Evolutionary conservation across 2,329 filamentous ascomycete genomes (phyloP), one percentile per base, ranked within the genome.

Genomic region (Nakataea oryzae): DNA sequence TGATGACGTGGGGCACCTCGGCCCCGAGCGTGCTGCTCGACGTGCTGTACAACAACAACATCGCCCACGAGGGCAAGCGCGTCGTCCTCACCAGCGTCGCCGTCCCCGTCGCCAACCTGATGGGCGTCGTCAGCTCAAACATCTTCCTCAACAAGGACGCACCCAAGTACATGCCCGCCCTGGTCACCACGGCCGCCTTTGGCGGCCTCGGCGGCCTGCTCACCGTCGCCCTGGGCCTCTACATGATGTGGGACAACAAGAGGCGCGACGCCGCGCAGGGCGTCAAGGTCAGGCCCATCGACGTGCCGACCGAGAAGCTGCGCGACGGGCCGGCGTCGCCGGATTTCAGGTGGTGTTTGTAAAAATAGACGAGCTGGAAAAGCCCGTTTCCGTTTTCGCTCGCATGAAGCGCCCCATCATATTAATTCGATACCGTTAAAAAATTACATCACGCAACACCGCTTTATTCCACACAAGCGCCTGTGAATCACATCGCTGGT

Each of bases 1-100:
- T 92, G 86, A 91, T 92, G 87, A 88, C 85, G 9, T 91, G 88
- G 86, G 89, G 89, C 21, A 91, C 88, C 0, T 87, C 85, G 1
- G 88, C 89, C 0, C 89, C 90, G 0, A 89, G 85, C 0, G 88
- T 92, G 11, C 77, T 93, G 14, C 77, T 87, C 76, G 78, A 84
- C 62, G 30, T 77, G 71, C 62, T 68, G 86, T 92, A 91, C 75
- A 93, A 90, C 75, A 93, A 93, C 77, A 93, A 93, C 70, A 83
- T 91, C 62, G 88, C 89, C 1, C 83, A 93, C 68, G 90, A 93
- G 73, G 86, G 87, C 63, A 83, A 86, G 50, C 86, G 89, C 58
- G 80, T 91, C 7, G 79, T 86, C 0, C 76, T 91, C 17, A 92
- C 89, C 0, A 86, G 84, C 30, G 81, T 92, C 24, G 87, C 86